These are phyloP conservation scores for Auricularia sp. DNA, from an alignment of 768 basidiomycete genomes.

Conservation along the genomic window DNA sequence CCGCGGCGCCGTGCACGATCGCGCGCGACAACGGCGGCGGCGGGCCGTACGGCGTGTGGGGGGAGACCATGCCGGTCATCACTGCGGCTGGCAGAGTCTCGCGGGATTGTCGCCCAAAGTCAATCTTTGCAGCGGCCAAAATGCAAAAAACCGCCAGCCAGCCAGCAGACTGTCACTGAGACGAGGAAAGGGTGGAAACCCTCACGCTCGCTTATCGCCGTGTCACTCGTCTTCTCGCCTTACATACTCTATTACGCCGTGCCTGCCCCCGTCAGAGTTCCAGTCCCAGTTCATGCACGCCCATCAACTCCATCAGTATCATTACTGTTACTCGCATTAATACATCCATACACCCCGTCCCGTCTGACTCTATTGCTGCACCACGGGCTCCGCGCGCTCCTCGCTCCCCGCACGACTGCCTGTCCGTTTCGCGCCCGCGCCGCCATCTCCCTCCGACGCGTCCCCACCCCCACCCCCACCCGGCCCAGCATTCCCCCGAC, in stretches of 20 bases:
- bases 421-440: not conserved
- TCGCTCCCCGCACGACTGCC: not conserved
- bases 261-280: not conserved
- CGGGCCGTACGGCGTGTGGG: not conserved
- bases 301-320: too few relatives aligned
- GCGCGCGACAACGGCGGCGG: conserved; percentile 1
- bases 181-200: not conserved
- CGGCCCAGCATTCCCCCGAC: conserved; percentile 16
- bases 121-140: not conserved
- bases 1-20: not conserved
- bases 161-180: too few relatives aligned
- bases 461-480: too few relatives aligned
- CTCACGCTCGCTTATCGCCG: not conserved
- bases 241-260: not conserved
- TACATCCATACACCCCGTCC: too few relatives aligned
- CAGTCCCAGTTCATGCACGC: not conserved
- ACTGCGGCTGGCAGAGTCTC: not conserved
- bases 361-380: too few relatives aligned
- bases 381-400: not conserved
- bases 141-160: not conserved
- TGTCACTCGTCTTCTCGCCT: not conserved
- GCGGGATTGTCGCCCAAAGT: not conserved
- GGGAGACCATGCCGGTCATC: not conserved
- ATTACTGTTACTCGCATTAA: too few relatives aligned
- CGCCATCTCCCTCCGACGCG: not conserved